Evolutionary conservation across 1,139 yeast genomes (phyloP).

Genomic region (Sugiyamaella paludigena): DNA sequence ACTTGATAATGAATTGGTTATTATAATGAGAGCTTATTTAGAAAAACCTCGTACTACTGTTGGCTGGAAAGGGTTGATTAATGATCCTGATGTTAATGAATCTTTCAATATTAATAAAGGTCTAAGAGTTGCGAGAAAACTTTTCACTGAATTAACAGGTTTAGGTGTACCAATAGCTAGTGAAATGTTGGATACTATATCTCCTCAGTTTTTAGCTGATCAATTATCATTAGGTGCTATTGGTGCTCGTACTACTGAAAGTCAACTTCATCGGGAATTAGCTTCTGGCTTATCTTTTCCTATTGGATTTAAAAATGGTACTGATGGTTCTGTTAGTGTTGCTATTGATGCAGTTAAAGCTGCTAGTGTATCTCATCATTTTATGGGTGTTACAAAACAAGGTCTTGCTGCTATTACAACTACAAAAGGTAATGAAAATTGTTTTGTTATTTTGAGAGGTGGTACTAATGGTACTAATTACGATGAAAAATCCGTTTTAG

Average conservation of each 20-base stretch:
- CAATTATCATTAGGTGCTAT: constrained; percentile 92
- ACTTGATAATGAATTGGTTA: constrained; percentile 68
- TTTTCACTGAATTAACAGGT: constrained; percentile 79
- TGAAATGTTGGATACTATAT: constrained; percentile 96
- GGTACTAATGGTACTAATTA: constrained; percentile 93
- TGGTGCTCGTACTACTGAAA: constrained; percentile 98
- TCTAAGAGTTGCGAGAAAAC: constrained; percentile 77
- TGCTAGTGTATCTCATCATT: constrained; percentile 89
- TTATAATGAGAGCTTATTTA: constrained; percentile 94
- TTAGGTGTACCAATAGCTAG: constrained; percentile 82
- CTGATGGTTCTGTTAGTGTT: constrained; percentile 91
- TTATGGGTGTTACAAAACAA: constrained; percentile 94
- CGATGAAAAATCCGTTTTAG: constrained; percentile 73
- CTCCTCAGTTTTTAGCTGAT: constrained; percentile 96
- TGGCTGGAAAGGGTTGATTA: constrained; percentile 98
- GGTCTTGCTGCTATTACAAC: constrained; percentile 96
- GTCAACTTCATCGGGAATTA: constrained; percentile 94
- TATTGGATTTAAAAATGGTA: constrained; percentile 96
- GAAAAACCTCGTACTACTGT: constrained; percentile 99
- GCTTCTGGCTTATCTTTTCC: constrained; percentile 98
- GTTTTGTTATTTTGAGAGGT: constrained; percentile 81
- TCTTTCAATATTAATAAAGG: constrained; percentile 96
- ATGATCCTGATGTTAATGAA: constrained; percentile 93
- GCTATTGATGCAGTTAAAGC: constrained; percentile 94
- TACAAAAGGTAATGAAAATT: constrained; percentile 86